Evolutionary conservation across 495 filamentous ascomycete genomes (phyloP), one percentile per base, ranked within the genome.

Genomic region (Penicillium angulare): DNA sequence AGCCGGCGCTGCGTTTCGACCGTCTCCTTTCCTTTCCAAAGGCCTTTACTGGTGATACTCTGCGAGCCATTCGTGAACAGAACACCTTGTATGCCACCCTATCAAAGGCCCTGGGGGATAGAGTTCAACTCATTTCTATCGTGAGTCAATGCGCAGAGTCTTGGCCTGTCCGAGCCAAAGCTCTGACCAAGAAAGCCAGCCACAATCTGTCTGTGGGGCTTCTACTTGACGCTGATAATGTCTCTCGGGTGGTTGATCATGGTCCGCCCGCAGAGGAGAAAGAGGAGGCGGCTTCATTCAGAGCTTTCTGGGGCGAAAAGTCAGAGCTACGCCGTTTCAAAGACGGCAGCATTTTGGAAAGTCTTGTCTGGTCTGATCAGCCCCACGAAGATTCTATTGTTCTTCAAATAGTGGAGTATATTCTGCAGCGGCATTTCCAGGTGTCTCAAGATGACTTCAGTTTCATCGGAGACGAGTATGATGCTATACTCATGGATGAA

Each of bases 191-290:
- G 45, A 61, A 57, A 24, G 61, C 40, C 12, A 53, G 53, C 10
- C 39, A 61, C 24, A 53, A 52, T 3, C 49, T 93, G 13, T 66
- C 77, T 10, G 72, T 93, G 35, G 86, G 88, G 0, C 71, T 98
- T 27, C 60, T 87, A 15, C 79, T 95, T 26, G 76, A 96, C 62
- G 74, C 86, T 2, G 73, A 78, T 8, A 87, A 90, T 57, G 81
- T 84, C 44, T 70, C 77, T 36, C 84, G 91, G 17, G 74, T 80
- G 17, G 85, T 96, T 35, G 93, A 98, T 58, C 86, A 89, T 59
- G 93, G 93, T 2, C 93, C 93, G 2, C 63, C 84, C 0, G 89
- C 89, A 3, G 89, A 96, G 63, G 77, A 90, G 40, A 90, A 77
- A 50, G 68, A 68, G 17, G 74, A 71, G 51, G 70, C 77, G 22